These are phyloP conservation scores for Myxozyma nipponensis DNA, from an alignment of 805 yeast genomes.

Conservation along the genomic window DNA sequence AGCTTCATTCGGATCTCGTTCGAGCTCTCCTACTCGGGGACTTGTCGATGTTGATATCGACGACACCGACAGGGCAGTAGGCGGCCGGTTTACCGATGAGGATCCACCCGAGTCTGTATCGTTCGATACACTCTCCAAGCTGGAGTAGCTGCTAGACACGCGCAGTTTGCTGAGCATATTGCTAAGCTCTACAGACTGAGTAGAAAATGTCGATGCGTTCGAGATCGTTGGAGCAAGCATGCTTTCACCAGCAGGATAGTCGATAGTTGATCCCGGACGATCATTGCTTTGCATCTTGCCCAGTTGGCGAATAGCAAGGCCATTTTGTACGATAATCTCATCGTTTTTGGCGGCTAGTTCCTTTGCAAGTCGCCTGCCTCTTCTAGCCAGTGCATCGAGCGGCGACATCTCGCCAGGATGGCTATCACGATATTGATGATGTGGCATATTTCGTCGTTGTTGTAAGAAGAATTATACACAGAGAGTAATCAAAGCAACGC, in stretches of 20 bases:
- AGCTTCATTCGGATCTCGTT: not conserved
- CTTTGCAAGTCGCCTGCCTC: not conserved
- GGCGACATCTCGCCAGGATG: slow-evolving; percentile 1
- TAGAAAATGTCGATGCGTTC: not conserved
- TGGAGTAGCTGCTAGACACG: not conserved
- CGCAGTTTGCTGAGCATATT: not conserved
- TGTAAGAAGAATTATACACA: not conserved
- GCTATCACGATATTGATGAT: not conserved
- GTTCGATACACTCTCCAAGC: not conserved
- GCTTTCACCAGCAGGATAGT: not conserved
- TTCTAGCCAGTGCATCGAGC: slow-evolving; percentile 4
- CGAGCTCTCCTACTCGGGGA: not conserved
- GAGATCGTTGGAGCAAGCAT: not conserved
- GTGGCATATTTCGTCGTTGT: not conserved
- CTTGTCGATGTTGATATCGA: not conserved
- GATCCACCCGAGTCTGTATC: not conserved
- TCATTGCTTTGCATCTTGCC: not conserved
- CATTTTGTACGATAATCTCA: no score
- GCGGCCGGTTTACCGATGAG: not conserved
- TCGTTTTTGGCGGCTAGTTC: not conserved
- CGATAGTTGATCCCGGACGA: not conserved
- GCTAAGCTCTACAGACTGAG: not conserved
- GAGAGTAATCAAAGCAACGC: no score
- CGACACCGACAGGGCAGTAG: not conserved
- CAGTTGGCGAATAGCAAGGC: not conserved